These are phyloP conservation scores for Chrysopogon serrulatus DNA, from an alignment of 176 grass and related monocot genomes.

Conservation along the genomic window DNA sequence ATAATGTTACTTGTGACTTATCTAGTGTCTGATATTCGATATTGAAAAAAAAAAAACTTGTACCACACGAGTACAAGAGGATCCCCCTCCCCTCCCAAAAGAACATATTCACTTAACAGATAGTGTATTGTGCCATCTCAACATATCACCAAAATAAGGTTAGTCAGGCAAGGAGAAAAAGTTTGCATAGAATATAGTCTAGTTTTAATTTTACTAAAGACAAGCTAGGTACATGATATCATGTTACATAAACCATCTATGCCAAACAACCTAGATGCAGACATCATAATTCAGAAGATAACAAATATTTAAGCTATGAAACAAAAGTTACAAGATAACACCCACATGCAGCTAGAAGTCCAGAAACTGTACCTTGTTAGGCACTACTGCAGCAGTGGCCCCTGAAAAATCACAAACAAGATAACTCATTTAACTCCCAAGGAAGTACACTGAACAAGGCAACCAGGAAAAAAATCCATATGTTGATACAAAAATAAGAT, in stretches of 20 bases:
- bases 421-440: conserved; percentile 18
- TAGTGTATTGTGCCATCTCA: not conserved
- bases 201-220: not conserved
- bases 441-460: not conserved
- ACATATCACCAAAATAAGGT: not conserved
- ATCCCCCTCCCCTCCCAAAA: not conserved
- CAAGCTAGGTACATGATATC: not conserved
- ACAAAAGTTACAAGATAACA: not conserved
- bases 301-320: not conserved
- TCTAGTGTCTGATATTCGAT: not conserved
- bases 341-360: not conserved
- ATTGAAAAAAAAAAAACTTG: not conserved
- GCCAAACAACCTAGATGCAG: not conserved
- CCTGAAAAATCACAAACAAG: conserved; percentile 30
- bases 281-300: not conserved
- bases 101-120: not conserved
- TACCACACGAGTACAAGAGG: not conserved
- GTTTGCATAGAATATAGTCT: not conserved
- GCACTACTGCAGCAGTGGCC: not conserved
- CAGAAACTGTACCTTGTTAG: conserved; percentile 39
- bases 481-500: not conserved
- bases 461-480: not conserved
- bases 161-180: not conserved
- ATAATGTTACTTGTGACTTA: not conserved
- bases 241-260: not conserved